These are phyloP conservation scores for Phanerochaete sordida DNA, from an alignment of 768 basidiomycete genomes.

Conservation along the genomic window DNA sequence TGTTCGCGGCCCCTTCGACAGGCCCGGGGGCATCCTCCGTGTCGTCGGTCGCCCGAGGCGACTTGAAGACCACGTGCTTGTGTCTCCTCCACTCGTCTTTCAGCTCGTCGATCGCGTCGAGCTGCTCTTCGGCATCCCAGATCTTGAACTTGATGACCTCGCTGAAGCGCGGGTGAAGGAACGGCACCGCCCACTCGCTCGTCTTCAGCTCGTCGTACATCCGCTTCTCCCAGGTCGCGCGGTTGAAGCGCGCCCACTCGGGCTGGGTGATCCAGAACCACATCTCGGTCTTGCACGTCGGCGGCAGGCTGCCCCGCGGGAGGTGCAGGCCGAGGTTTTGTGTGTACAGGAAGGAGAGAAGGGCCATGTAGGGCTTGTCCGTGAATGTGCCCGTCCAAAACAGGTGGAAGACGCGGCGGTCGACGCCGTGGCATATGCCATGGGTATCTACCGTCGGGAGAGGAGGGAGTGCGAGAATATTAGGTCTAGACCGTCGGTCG, in stretches of 20 bases:
- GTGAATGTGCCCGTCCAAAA: constrained; percentile 99
- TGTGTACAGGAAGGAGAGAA: constrained; percentile 95
- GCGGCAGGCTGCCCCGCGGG: constrained; percentile 25
- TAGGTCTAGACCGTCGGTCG: no score
- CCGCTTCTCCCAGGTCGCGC: constrained; percentile 59
- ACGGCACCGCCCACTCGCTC: constrained; percentile 93
- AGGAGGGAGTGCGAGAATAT: constrained; percentile 44
- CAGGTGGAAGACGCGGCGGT: constrained; percentile 93
- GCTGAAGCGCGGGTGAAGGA: constrained; percentile 88
- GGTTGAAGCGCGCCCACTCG: constrained; percentile 86
- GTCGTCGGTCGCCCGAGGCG: background rate
- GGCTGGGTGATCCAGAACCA: constrained; percentile 94
- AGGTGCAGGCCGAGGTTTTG: constrained; percentile 90
- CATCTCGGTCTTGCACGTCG: constrained; percentile 83
- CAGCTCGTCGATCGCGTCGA: constrained; percentile 87
- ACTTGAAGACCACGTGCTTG: constrained; percentile 23
- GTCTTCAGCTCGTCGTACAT: constrained; percentile 81
- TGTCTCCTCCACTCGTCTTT: constrained; percentile 77
- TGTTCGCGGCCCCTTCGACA: background rate
- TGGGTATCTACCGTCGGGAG: constrained; percentile 52
- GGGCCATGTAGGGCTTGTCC: constrained; percentile 95
- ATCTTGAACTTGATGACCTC: constrained; percentile 92
- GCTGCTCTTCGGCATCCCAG: constrained; percentile 97
- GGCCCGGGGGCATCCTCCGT: background rate
- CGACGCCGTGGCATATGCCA: constrained; percentile 69